A percentile compares a stretch with the other conserved stretches of the same genome.
Conservation (phyloP, 352 stramenopile species). For the Pythium folliculosum region DNA sequence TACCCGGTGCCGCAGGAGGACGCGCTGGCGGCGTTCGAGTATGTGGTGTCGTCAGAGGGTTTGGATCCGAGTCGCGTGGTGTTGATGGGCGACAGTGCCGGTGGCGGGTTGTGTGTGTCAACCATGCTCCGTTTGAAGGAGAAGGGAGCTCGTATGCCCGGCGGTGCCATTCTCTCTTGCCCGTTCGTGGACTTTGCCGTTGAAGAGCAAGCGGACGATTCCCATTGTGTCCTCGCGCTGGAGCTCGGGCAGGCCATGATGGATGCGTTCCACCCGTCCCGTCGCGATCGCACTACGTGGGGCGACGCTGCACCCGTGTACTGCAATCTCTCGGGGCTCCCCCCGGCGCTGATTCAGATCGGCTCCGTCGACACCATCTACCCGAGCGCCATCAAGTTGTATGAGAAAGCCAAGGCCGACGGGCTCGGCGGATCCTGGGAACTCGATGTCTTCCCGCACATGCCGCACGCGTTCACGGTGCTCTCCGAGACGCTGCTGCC, state of each 20-base stretch:
- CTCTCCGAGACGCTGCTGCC: slow-evolving; percentile 53
- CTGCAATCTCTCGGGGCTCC: slow-evolving; percentile 43
- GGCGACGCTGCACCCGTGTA: slow-evolving; percentile 40
- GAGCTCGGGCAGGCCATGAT: slow-evolving; percentile 41
- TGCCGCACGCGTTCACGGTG: slow-evolving; percentile 66
- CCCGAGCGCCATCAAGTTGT: slow-evolving; percentile 38
- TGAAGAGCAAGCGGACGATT: slow-evolving; percentile 29
- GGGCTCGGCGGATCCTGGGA: slow-evolving; percentile 33
- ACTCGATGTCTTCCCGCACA: slow-evolving; percentile 51
- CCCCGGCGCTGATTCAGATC: slow-evolving; percentile 46
- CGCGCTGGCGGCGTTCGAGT: slow-evolving; percentile 47
- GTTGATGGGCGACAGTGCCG: slow-evolving; percentile 55
- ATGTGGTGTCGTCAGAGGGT: slow-evolving; percentile 35
- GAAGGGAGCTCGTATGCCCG: slow-evolving; percentile 27
- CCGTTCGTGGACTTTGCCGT: slow-evolving; percentile 55
- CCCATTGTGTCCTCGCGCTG: slow-evolving; percentile 54
- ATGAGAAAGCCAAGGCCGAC: slow-evolving; percentile 32
- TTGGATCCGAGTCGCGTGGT: slow-evolving; percentile 38
- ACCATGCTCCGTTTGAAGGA: slow-evolving; percentile 44
- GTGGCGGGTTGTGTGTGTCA: slow-evolving; percentile 45
- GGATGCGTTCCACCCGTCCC: slow-evolving; percentile 32
- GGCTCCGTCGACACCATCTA: slow-evolving; percentile 56
- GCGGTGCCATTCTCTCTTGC: slow-evolving; percentile 45
- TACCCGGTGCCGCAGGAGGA: slow-evolving; percentile 54
- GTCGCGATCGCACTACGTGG: slow-evolving; percentile 23